Evolutionary conservation across 768 basidiomycete species (phyloP).

Genomic region (Russula ochroleuca): DNA sequence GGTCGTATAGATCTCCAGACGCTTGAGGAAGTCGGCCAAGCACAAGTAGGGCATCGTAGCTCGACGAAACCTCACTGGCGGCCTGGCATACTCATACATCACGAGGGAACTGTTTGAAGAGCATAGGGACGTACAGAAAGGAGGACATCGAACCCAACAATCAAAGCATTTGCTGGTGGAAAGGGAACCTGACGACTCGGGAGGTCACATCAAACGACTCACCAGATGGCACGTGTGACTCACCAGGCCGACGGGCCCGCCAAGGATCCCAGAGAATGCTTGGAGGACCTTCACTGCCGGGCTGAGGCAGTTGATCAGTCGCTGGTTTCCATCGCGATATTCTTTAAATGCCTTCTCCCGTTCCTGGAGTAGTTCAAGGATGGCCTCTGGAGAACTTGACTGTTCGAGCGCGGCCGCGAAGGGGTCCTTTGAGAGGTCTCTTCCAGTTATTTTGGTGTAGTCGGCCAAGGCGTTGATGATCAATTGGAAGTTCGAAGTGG

Average conservation of each 20-base stretch:
- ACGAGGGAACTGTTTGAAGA: not conserved
- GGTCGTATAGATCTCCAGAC: no score
- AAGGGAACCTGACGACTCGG: conserved; percentile 1
- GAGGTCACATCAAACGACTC: no score
- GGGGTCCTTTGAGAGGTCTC: not conserved
- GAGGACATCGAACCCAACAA: not conserved
- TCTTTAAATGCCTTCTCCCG: not conserved
- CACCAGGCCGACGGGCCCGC: conserved; percentile 4
- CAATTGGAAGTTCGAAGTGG: not conserved
- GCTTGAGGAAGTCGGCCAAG: no score
- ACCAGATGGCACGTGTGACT: not conserved
- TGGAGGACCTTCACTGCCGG: no score
- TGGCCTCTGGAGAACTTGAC: not conserved
- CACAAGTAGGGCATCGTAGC: conserved; percentile 9
- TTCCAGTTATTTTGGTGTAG: not conserved
- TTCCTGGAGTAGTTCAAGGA: conserved; percentile 2
- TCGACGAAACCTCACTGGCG: conserved; percentile 1
- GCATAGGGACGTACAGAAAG: not conserved
- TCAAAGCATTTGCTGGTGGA: not conserved
- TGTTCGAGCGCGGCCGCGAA: not conserved
- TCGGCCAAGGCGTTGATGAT: not conserved
- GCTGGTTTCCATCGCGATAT: conserved; percentile 12
- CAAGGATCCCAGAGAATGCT: no score
- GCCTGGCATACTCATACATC: not conserved
- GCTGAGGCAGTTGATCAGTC: no score